Percentiles rank a stretch among this genome's conserved stretches.
phyloP scores from a whole-genome alignment of 345 rosid genomes.

The Anacardium occidentale region DNA sequence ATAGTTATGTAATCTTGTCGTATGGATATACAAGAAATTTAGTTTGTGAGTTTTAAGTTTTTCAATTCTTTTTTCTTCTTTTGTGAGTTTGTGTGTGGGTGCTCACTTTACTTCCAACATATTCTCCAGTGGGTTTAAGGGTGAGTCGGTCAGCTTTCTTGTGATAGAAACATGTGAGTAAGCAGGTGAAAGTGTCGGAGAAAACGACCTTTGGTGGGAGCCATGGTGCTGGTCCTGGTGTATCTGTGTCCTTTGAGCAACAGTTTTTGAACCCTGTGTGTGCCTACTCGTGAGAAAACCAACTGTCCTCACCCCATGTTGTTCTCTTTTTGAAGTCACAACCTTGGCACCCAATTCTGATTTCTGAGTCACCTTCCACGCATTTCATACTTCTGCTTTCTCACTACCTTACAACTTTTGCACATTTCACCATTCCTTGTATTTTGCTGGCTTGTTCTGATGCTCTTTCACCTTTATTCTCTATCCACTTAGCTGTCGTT shows the following conservation, averaged over 20 bases:
- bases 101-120: too few relatives aligned
- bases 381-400: not conserved
- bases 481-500: not conserved
- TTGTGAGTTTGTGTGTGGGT: too few relatives aligned
- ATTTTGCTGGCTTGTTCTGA: conserved; percentile 10
- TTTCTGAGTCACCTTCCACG: conserved; percentile 53
- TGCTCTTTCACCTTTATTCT: not conserved
- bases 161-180: too few relatives aligned
- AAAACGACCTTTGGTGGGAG: too few relatives aligned
- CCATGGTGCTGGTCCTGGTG: too few relatives aligned
- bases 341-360: conserved; percentile 7
- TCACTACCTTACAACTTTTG: not conserved
- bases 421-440: not conserved
- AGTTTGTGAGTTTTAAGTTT: too few relatives aligned
- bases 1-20: too few relatives aligned
- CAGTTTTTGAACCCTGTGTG: conserved; percentile 22
- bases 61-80: too few relatives aligned
- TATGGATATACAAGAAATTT: too few relatives aligned
- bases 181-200: too few relatives aligned
- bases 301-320: conserved; percentile 13
- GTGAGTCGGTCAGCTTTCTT: too few relatives aligned
- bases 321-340: conserved; percentile 22
- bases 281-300: conserved; percentile 23
- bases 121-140: too few relatives aligned
- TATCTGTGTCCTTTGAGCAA: conserved; percentile 6